These are phyloP conservation scores for Amniculicola lignicola DNA, from an alignment of 495 filamentous ascomycete genomes.

Conservation along the genomic window DNA sequence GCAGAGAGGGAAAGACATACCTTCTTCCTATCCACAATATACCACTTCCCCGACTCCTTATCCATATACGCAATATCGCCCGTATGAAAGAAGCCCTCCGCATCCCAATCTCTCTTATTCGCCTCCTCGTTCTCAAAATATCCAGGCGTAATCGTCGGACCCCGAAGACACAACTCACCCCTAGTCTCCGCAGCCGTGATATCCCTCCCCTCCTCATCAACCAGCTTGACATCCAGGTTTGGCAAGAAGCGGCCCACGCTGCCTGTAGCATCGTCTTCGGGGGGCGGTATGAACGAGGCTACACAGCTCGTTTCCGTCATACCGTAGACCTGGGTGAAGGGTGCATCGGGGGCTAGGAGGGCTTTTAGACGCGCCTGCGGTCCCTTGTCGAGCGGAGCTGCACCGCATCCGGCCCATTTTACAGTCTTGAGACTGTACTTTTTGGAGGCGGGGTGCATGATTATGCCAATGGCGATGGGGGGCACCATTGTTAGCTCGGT, in stretches of 20 bases:
- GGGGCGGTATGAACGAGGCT: slow-evolving; percentile 19
- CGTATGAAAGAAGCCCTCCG: slow-evolving; percentile 9
- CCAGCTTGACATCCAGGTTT: slow-evolving; percentile 31
- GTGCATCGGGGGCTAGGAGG: slow-evolving; percentile 11
- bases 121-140: background rate
- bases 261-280: slow-evolving; percentile 34
- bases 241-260: slow-evolving; percentile 35
- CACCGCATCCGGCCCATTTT: slow-evolving; percentile 46
- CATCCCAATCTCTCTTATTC: background rate
- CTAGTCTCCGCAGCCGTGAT: slow-evolving; percentile 19
- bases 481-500: slow-evolving; percentile 58
- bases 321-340: slow-evolving; percentile 32
- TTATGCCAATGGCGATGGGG: slow-evolving; percentile 47
- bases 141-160: slow-evolving; percentile 3
- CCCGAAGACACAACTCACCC: slow-evolving; percentile 18
- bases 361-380: slow-evolving; percentile 42
- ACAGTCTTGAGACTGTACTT: slow-evolving; percentile 49
- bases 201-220: slow-evolving; percentile 26
- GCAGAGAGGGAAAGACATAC: background rate
- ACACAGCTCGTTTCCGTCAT: slow-evolving; percentile 30
- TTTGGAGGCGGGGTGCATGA: slow-evolving; percentile 41
- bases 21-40: slow-evolving; percentile 27
- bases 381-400: slow-evolving; percentile 53
- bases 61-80: slow-evolving; percentile 21
- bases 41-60: slow-evolving; percentile 7